phyloP scores from a whole-genome alignment of 805 yeast species.

The Clavispora fructus region DNA sequence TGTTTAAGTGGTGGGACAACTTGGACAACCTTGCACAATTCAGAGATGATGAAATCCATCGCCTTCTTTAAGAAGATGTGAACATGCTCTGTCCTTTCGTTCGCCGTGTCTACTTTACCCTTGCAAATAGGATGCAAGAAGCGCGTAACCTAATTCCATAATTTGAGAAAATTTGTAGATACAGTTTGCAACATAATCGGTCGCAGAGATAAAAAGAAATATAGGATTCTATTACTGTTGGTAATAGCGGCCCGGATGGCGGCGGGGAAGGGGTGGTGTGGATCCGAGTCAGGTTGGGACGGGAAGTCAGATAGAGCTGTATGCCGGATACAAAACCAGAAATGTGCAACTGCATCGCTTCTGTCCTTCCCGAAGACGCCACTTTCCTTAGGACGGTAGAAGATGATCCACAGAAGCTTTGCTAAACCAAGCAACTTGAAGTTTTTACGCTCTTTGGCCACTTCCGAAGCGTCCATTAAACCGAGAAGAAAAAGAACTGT shows the following conservation, averaged over 20 bases:
- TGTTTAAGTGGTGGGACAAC: constrained; percentile 91
- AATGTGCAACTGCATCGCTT: background rate
- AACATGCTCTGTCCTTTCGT: background rate
- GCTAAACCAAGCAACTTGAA: background rate
- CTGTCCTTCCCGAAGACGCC: background rate
- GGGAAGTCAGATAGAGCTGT: background rate
- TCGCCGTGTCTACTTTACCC: background rate
- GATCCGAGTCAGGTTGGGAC: background rate
- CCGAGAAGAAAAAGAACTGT: constrained; percentile 49
- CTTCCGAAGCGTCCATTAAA: constrained; percentile 7
- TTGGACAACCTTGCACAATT: constrained; percentile 54
- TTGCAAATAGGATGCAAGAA: background rate
- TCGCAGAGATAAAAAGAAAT: too few relatives aligned
- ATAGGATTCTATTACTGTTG: too few relatives aligned
- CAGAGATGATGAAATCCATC: constrained; percentile 42
- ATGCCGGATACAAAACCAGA: background rate
- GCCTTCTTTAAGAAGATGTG: constrained; percentile 35
- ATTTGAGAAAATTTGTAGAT: background rate
- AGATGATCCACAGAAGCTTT: background rate
- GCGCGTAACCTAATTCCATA: background rate
- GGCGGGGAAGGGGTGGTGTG: background rate
- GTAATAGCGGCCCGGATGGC: too few relatives aligned
- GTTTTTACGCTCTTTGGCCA: constrained; percentile 8
- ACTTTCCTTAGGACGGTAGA: background rate
- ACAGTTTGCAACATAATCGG: too few relatives aligned